These are phyloP conservation scores for Neofusicoccum parvum DNA, from an alignment of 2,329 filamentous ascomycete genomes.

Conservation along the genomic window DNA sequence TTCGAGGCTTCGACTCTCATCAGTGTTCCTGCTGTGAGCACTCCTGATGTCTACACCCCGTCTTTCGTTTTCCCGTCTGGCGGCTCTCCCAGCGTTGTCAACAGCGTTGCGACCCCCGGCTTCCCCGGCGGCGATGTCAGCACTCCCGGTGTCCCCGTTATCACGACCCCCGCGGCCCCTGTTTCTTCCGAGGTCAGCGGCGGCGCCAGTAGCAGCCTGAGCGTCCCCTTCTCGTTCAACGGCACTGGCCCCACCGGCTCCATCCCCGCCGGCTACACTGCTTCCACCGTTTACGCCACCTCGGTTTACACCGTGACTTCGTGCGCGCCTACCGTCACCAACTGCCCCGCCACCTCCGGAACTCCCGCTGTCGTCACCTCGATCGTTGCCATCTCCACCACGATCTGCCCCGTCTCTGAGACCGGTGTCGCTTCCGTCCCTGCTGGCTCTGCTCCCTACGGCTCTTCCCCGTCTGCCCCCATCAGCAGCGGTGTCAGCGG, in stretches of 20 bases:
- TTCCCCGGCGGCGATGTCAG: not conserved
- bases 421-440: conserved; percentile 20
- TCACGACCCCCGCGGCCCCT: conserved; percentile 20
- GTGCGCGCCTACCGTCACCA: conserved; percentile 15
- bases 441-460: conserved; percentile 9
- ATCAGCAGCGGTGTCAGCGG: conserved; percentile 2
- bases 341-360: conserved; percentile 28
- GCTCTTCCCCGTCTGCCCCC: conserved; percentile 15
- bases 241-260: conserved; percentile 5
- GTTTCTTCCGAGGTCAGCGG: conserved; percentile 23
- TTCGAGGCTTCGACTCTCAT: conserved; percentile 7
- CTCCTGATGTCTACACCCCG: not conserved
- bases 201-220: conserved; percentile 1
- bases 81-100: conserved; percentile 3
- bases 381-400: conserved; percentile 17
- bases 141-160: conserved; percentile 16
- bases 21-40: conserved; percentile 16
- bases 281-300: conserved; percentile 21
- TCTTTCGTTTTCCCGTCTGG: conserved; percentile 16
- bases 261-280: conserved; percentile 10
- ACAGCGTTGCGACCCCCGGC: conserved; percentile 5
- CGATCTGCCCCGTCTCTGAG: conserved; percentile 19
- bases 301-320: conserved; percentile 27
- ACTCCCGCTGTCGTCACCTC: conserved; percentile 9
- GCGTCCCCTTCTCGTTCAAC: conserved; percentile 11